Base-by-base conservation (phyloP, 192 early-diverging fungal genomes). In the Coemansia sp. region DNA sequence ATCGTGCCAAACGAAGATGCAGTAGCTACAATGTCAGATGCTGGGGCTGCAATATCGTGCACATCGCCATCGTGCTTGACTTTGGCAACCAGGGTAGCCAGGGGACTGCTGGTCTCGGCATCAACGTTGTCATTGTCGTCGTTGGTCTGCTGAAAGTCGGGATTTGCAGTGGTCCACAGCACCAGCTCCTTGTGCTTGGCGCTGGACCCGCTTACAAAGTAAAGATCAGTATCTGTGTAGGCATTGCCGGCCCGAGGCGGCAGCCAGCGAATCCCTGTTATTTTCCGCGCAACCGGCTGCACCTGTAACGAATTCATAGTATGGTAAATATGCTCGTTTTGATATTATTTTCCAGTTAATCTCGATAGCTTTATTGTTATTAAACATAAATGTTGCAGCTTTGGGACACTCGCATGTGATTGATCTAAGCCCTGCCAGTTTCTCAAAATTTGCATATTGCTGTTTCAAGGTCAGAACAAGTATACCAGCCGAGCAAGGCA, bases 131-230 rank as follows among this genome's bases (percentile, higher is more conserved):
- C n/a, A 14, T 32, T 32, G 29, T 32, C 10, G 17, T 59, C 45
- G 17, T 37, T 15, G 17, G 49, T 8, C 55, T 47, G 22, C n/a
- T 29, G 35, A 60, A 77, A 77, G 59, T 82, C 80, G 0, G 73
- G 80, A 45, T 77, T 77, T 9, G 11, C 51, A 11, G 80, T 74
- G 9, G 70, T 73, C 80, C 80, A 82, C n/a, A 82, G 69, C 7
- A 69, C 60, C 5, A 82, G 68, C 71, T 82, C 80, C 37, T 72
- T 64, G 62, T 70, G 64, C 23, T 70, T 74, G 54, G 39, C 75
- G 24, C 71, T 59, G 10, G 74, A 73, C 6, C 79, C 79, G 0
- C 64, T 76, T 4, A 73, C 63, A 54, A 82, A 82, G 35, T 67
- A 51, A 14, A 74, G 60, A 1, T 70, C 65, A 0, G 74, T 72